A percentile compares a stretch with the other conserved stretches of the same genome.
Conservation (phyloP, 1,284 basidiomycete genomes). For the Apiotrichum akiyoshidainum region DNA sequence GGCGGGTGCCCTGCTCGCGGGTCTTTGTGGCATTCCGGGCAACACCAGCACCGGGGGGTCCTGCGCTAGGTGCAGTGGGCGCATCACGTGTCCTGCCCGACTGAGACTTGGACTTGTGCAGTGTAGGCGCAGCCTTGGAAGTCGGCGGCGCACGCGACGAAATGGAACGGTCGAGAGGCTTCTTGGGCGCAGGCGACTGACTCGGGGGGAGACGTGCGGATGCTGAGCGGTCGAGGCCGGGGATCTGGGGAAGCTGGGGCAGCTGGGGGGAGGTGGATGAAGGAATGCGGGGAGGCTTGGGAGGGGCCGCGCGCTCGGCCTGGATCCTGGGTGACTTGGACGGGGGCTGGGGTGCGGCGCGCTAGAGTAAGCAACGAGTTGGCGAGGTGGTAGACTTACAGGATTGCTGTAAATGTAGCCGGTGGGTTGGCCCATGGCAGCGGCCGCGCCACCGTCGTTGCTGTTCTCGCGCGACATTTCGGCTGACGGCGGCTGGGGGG, state of each 20-base stretch:
- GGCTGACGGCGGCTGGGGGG: slow-evolving; percentile 21
- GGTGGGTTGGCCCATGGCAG: neutral
- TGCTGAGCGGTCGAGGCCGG: slow-evolving; percentile 14
- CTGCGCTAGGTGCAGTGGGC: slow-evolving; percentile 8
- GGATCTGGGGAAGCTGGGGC: neutral
- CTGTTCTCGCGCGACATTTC: slow-evolving; percentile 48
- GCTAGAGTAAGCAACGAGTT: neutral
- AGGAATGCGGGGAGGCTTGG: slow-evolving; percentile 16
- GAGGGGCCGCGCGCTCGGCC: slow-evolving; percentile 18
- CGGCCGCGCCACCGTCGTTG: slow-evolving; percentile 21
- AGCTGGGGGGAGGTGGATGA: slow-evolving; percentile 12
- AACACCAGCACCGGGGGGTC: neutral
- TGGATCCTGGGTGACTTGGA: slow-evolving; percentile 9
- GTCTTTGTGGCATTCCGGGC: slow-evolving; percentile 23
- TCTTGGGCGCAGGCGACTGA: slow-evolving; percentile 3
- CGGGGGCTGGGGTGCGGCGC: slow-evolving; percentile 19
- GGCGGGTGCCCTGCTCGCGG: slow-evolving; percentile 56
- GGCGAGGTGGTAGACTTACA: neutral
- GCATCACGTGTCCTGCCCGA: slow-evolving; percentile 27
- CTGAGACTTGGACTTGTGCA: slow-evolving; percentile 44
- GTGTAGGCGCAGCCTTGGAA: slow-evolving; percentile 26
- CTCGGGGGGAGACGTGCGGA: slow-evolving; percentile 36
- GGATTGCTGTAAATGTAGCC: slow-evolving; percentile 13
- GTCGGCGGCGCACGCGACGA: slow-evolving; percentile 41
- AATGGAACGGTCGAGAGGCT: slow-evolving; percentile 52